A percentile compares a stretch with the other conserved stretches of the same genome.
Evolutionary conservation across 768 basidiomycete species (phyloP).

Genomic region (Tylopilus sp.): DNA sequence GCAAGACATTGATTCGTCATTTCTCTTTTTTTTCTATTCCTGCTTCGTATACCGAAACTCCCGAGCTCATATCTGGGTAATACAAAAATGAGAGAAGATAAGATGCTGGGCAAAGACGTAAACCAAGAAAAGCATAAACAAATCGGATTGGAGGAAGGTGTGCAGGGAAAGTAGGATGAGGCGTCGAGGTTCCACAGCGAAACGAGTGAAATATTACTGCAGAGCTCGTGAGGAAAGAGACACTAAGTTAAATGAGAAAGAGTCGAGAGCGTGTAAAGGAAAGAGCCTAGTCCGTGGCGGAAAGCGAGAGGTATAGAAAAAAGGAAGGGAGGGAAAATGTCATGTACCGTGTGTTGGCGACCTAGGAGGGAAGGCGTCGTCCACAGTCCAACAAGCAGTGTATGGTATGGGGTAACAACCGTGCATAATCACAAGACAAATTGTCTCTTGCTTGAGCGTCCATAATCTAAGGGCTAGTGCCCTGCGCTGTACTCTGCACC

Average conservation of each 20-base stretch:
- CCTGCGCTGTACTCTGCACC: constrained; percentile 2
- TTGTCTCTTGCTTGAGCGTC: constrained; percentile 5
- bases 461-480: constrained; percentile 5
- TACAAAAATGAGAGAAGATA: neutral
- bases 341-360: constrained; percentile 6
- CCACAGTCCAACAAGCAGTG: constrained; percentile 9
- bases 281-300: constrained; percentile 1
- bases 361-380: constrained; percentile 1
- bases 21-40: neutral
- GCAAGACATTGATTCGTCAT: too few species aligned
- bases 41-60: neutral
- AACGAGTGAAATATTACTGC: neutral
- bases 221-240: neutral
- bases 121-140: neutral
- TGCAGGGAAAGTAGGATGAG: neutral
- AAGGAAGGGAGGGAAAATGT: neutral
- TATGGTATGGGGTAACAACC: neutral
- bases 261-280: neutral
- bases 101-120: neutral
- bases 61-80: neutral
- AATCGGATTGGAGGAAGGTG: neutral
- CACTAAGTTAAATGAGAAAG: constrained; percentile 1
- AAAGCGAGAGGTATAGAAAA: constrained; percentile 12
- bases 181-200: neutral
- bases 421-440: neutral